These are phyloP conservation scores for Phytophthora pluvialis DNA, from an alignment of 352 stramenopile species.

Conservation along the genomic window DNA sequence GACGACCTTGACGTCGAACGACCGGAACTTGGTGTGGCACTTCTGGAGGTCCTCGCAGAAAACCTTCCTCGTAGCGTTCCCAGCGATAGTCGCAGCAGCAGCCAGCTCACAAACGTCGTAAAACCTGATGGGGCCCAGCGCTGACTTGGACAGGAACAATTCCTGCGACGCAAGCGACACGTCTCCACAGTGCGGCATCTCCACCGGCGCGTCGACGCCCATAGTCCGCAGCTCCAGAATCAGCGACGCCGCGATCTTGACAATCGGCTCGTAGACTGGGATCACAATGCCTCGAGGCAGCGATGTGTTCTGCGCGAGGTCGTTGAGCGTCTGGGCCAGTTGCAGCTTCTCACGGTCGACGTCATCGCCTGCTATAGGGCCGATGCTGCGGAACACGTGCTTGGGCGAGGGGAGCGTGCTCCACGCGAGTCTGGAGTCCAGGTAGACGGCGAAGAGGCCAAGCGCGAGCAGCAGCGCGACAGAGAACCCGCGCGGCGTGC, in stretches of 20 bases:
- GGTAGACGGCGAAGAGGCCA: slow-evolving; percentile 16
- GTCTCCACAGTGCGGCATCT: slow-evolving; percentile 52
- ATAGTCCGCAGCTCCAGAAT: slow-evolving; percentile 39
- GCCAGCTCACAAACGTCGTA: slow-evolving; percentile 40
- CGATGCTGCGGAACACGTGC: slow-evolving; percentile 17
- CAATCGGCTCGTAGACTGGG: slow-evolving; percentile 40
- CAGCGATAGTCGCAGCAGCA: neutral
- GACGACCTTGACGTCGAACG: slow-evolving; percentile 41
- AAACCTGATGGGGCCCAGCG: slow-evolving; percentile 22
- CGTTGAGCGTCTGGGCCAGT: slow-evolving; percentile 26
- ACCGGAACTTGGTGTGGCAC: slow-evolving; percentile 41
- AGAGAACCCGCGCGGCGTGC: slow-evolving; percentile 8
- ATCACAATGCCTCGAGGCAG: slow-evolving; percentile 35
- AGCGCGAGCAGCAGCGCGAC: slow-evolving; percentile 17
- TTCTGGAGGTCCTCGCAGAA: slow-evolving; percentile 37
- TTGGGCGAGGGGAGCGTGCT: slow-evolving; percentile 6
- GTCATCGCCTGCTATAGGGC: neutral
- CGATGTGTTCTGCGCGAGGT: slow-evolving; percentile 21
- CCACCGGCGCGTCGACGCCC: slow-evolving; percentile 31
- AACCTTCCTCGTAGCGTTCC: slow-evolving; percentile 21
- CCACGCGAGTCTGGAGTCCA: slow-evolving; percentile 26
- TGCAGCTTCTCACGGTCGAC: slow-evolving; percentile 8
- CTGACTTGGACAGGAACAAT: slow-evolving; percentile 14
- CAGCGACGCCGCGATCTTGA: slow-evolving; percentile 31
- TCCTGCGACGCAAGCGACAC: slow-evolving; percentile 12